Evolutionary conservation across 73 alveolate species (phyloP).

Genomic region (Durusdinium trenchii): DNA sequence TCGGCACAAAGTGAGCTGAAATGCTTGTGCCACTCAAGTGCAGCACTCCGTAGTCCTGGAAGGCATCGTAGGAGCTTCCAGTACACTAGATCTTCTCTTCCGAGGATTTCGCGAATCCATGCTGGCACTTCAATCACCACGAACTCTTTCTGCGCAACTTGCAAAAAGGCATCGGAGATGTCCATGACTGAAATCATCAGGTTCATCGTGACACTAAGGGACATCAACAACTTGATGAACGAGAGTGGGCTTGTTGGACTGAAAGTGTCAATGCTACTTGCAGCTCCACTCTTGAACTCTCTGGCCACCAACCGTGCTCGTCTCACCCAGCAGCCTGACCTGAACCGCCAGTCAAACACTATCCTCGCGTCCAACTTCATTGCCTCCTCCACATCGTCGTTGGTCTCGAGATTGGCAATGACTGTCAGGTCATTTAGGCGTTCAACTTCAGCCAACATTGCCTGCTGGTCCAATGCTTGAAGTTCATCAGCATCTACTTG

Average conservation of each 20-base stretch:
- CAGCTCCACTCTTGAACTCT: not conserved
- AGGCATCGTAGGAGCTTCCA: not conserved
- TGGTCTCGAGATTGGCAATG: not conserved
- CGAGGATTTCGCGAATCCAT: not conserved
- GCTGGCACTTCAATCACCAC: not conserved
- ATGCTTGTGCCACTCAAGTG: not conserved
- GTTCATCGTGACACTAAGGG: not conserved
- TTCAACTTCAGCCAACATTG: not conserved
- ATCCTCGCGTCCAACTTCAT: not conserved
- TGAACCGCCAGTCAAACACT: not conserved
- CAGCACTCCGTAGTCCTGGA: not conserved
- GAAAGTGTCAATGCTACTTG: not conserved
- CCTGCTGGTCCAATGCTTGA: not conserved
- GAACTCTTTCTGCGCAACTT: not conserved
- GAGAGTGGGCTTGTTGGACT: not conserved
- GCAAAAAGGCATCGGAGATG: not conserved
- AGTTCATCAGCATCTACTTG: not conserved
- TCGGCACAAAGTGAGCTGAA: not conserved
- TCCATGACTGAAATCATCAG: not conserved
- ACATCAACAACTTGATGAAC: not conserved
- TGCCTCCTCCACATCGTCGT: too few species aligned
- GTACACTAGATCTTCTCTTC: not conserved
- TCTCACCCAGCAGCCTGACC: not conserved
- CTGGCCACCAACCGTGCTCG: not conserved
- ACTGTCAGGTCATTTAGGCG: not conserved